Conservation (phyloP, 106 monocot genomes). For the Dioscorea zingiberensis region DNA sequence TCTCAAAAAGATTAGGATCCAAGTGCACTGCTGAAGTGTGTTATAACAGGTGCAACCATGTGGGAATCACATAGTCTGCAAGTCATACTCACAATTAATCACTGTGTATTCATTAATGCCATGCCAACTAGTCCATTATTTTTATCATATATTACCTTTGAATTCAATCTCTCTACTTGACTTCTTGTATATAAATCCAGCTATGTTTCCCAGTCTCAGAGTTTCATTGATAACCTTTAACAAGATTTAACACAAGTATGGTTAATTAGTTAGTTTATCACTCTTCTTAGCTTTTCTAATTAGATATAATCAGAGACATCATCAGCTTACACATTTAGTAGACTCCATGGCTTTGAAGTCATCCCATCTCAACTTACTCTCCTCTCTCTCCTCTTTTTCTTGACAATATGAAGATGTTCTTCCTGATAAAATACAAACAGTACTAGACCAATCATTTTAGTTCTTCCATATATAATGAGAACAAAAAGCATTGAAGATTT, state of each 20-base stretch:
- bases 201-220: conserved; percentile 3
- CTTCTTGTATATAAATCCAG: background rate
- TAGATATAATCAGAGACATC: background rate
- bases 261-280: background rate
- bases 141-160: conserved; percentile 10
- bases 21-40: background rate
- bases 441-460: background rate
- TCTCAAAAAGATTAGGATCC: conserved; percentile 4
- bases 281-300: background rate
- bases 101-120: background rate
- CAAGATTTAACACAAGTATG: background rate
- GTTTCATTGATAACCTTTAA: conserved; percentile 3
- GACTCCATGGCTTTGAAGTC: conserved; percentile 4
- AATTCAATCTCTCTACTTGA: background rate
- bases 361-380: conserved; percentile 3
- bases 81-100: background rate
- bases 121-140: background rate
- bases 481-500: background rate
- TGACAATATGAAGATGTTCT: background rate
- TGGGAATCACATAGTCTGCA: conserved; percentile 5
- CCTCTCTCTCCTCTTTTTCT: background rate
- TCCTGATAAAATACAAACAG: background rate
- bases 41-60: background rate
- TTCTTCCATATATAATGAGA: background rate
- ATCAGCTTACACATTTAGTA: background rate